Base-by-base conservation (phyloP, 1,284 basidiomycete genomes). In the Marasmius sp. region DNA sequence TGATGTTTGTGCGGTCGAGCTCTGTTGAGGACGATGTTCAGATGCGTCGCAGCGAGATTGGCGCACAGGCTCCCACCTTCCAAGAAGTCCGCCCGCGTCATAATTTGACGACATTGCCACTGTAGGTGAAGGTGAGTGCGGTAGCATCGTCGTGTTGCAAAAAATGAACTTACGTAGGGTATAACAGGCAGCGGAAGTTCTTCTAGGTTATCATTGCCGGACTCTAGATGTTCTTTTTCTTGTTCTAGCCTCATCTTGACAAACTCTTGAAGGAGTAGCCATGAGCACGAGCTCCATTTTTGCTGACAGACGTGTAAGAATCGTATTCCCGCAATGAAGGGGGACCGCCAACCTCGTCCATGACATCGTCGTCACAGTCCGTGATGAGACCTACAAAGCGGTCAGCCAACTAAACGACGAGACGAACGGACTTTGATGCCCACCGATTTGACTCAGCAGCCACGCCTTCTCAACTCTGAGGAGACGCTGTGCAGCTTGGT, bases 321-420 rank as follows among this genome's bases (percentile, higher is more conserved):
- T 27, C 11, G 51, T 38, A 34, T 37, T 27, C 16, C 53, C 38
- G 38, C 41, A 2, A 47, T 45, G 39, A 34, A 9, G 6, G 16
- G 16, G 7, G 37, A 16, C 60, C 47, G 67, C 72, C 33, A 62
- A 87, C 88, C 79, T 91, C 90, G 71, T 90, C 88, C 91, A 93
- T 92, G 51, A 94, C 91, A 74, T 94, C 91, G 75, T 93, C 92
- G 71, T 94, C 92, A 70, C 87, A 88, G 69, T 94, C 92, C 7
- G 84, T 83, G 61, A 85, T 83, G 38, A 84, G 70, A 18, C 79
- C 81, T 82, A 55, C 9, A 6, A 57, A 10, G 18, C 34, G 56
- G 53, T 36, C 58, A 22, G 22, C 18, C 45, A 39, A 41, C 7
- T 38, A 8, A 37, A 49, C 58, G 18, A n/a, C 37, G 57, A 55